Evolutionary conservation across 2,329 filamentous ascomycete species (phyloP), one percentile per base, ranked within the genome.

Genomic region (Paramyrothecium roridum): DNA sequence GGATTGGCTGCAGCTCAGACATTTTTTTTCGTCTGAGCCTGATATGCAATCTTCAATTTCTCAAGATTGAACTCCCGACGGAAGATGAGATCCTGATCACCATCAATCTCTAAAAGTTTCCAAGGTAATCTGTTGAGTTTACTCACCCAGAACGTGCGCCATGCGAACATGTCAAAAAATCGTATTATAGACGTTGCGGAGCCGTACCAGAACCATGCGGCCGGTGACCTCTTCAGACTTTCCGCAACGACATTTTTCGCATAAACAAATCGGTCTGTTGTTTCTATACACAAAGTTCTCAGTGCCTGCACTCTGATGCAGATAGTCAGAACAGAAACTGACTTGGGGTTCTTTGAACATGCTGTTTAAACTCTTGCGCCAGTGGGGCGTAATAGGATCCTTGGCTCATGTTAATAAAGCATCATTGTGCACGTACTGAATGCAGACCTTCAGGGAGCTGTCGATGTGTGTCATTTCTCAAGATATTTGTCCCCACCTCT

Each of bases 401-500:
- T 33, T 50, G 26, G 10, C 10, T 10, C 10, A 4, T 30, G 26
- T 30, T 10, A 30, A 10, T 30, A 30, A 6, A 4, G 10, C 26
- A 30, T 6, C 26, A 30, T 30, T 30, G 4, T 30, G 4, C 26
- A 30, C 10, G 26, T n/a, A n/a, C n/a, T n/a, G 26, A 4, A 30
- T 30, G 26, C 37, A 43, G n/a, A 30, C 26, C 26, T 43, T 43
- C 37, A 19, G 37, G 37, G 7, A 43, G 37, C 13, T 19, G 13
- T 43, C 37, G 37, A 17, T 52, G 52, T 13, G 56, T 57, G 12
- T 59, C 48, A 26, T 40, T 54, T 23, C 56, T 57, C 19, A 53
- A 43, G 30, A 56, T 48, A 26, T 54, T 52, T 16, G 49, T 56
- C 22, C 48, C 50, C 19, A 52, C 55, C 47, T 59, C 55, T n/a